Evolutionary conservation across 306 rosid species (phyloP), one percentile per base, ranked within the genome.

Genomic region (Prunus persica): DNA sequence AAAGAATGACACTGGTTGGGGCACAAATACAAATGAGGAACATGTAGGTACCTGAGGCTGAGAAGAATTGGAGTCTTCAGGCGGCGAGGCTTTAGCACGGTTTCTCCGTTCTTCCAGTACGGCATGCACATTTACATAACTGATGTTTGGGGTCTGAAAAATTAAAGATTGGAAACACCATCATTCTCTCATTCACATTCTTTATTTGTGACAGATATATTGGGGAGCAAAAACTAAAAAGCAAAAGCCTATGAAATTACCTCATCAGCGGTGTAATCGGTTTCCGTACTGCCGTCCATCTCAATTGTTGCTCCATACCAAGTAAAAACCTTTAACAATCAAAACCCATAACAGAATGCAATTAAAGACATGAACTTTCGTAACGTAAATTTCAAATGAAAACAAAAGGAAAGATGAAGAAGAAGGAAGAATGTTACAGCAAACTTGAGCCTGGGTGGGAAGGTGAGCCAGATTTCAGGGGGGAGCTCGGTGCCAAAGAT

Each of bases 231-330:
- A 50, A 46, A 24, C 0, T 5, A 4, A 11, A 20, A 63, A 6
- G 14, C 4, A 22, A 34, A 75, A 34, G 10, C 11, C 12, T 15
- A 2, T n/a, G 18, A 7, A 28, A 34, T 14, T 85, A 92, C 97
- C 98, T 95, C 98, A 27, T 95, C 98, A 0, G 96, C 98, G 11
- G 93, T 82, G 79, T 95, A 95, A 78, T 88, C 97, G 58, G 92
- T 89, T 81, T 95, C 97, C 2, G 97, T 92, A n/a, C 81, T 22
- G 20, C 97, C 98, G 51, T 95, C 97, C 93, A 92, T 74, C 84
- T 95, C 98, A 78, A 95, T 80, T 24, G 98, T 92, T 30, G 97
- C 97, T 72, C 98, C 98, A 73, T 86, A 85, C 97, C 97, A 95
- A 71, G 96, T 87, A 79, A 95, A 95, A 2, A 90, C 95, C 96